phyloP scores from a whole-genome alignment of 129 eudicot species.

The Lactuca saligna region DNA sequence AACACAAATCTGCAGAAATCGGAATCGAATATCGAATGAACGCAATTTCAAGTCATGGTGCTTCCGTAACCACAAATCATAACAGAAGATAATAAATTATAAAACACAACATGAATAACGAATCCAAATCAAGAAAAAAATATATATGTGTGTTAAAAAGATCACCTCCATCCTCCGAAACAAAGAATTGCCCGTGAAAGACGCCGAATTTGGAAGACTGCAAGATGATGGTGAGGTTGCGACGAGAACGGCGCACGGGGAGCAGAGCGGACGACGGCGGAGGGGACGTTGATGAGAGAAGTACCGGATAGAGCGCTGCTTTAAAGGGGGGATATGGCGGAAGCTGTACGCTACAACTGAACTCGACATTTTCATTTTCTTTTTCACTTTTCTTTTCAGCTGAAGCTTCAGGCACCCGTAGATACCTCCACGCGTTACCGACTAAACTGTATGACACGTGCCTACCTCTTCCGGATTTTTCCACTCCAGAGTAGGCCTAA shows the following conservation, averaged over 20 bases:
- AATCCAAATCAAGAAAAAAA: not conserved
- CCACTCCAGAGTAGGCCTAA: not conserved
- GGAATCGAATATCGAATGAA: constrained; percentile 1
- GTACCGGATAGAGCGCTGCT: constrained; percentile 22
- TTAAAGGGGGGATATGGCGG: constrained; percentile 64
- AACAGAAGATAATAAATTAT: not conserved
- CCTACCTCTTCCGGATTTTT: not conserved
- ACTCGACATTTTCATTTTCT: constrained; percentile 30
- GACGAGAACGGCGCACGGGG: constrained; percentile 26
- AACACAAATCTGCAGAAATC: constrained; percentile 4
- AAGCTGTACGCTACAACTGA: constrained; percentile 50
- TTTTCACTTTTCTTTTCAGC: constrained; percentile 9
- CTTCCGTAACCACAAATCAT: not conserved
- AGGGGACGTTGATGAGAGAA: constrained; percentile 21
- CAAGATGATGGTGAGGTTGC: constrained; percentile 16
- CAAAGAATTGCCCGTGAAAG: constrained; percentile 59
- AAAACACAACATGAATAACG: not conserved
- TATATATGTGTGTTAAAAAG: not conserved
- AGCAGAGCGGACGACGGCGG: constrained; percentile 22
- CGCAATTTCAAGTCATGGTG: not conserved
- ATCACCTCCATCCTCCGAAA: constrained; percentile 70
- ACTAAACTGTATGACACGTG: constrained; percentile 15
- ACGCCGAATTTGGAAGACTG: constrained; percentile 12
- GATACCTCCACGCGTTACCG: constrained; percentile 26
- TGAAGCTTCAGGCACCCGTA: constrained; percentile 22